Evolutionary conservation across 2,329 filamentous ascomycete species (phyloP).

Genomic region (Orbilia ellipsospora): DNA sequence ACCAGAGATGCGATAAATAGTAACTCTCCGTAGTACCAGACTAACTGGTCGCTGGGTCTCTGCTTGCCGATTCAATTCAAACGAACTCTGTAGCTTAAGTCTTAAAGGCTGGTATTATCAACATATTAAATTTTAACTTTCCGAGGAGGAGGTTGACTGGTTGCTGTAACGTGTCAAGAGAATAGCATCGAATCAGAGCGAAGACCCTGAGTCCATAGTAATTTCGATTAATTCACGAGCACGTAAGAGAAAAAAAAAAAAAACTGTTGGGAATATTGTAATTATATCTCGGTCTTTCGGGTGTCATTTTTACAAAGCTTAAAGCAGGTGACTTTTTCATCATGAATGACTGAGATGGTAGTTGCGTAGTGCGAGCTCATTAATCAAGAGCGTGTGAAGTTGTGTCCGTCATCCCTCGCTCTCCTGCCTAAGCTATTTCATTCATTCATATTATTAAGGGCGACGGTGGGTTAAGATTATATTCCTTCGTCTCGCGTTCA

Average conservation of each 20-base stretch:
- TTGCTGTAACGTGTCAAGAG: constrained; percentile 29
- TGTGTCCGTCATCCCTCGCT: constrained; percentile 3
- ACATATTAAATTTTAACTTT: no score
- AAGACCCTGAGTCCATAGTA: neutral
- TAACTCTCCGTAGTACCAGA: constrained; percentile 34
- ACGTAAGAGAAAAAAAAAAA: neutral
- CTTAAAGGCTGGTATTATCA: no score
- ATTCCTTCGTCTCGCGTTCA: neutral
- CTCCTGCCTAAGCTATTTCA: constrained; percentile 1
- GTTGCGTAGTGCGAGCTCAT: constrained; percentile 21
- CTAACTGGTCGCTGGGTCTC: constrained; percentile 14
- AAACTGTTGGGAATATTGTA: neutral
- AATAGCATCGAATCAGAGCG: constrained; percentile 27
- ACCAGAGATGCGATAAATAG: constrained; percentile 37
- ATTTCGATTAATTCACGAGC: neutral
- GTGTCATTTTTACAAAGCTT: constrained; percentile 6
- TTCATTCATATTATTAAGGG: neutral
- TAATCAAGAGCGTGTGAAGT: neutral
- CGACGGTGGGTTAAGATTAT: neutral
- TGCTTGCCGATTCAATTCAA: neutral
- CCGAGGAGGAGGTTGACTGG: neutral
- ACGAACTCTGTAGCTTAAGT: no score
- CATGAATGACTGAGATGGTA: constrained; percentile 11
- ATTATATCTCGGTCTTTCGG: neutral
- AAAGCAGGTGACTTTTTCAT: constrained; percentile 20